phyloP scores from a whole-genome alignment of 176 grass and related monocot species.

The Triticum timopheevii region DNA sequence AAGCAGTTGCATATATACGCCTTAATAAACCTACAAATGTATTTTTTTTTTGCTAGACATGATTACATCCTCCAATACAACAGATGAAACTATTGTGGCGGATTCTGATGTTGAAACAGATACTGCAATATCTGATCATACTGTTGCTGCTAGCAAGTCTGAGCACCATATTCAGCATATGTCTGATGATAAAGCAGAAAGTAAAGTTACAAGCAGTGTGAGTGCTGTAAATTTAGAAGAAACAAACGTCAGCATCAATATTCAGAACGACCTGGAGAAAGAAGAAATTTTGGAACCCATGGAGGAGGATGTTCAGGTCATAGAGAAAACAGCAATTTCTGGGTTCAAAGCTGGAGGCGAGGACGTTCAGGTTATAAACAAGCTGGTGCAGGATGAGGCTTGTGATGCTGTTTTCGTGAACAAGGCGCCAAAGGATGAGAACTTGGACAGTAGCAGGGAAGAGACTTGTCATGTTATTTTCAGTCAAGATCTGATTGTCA shows the following conservation, averaged over 20 bases:
- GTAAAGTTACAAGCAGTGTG: slow-evolving; percentile 12
- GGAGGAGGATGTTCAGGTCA: slow-evolving; percentile 40
- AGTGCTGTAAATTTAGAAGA: slow-evolving; percentile 34
- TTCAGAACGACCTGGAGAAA: slow-evolving; percentile 16
- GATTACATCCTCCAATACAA: slow-evolving; percentile 78
- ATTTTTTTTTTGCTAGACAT: slow-evolving; percentile 54
- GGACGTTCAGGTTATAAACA: slow-evolving; percentile 48
- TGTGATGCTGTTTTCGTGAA: slow-evolving; percentile 62
- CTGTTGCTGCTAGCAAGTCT: slow-evolving; percentile 29
- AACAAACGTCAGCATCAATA: slow-evolving; percentile 21
- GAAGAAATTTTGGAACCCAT: slow-evolving; percentile 30
- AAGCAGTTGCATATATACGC: background rate
- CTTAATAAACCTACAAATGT: background rate
- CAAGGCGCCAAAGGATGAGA: slow-evolving; percentile 57
- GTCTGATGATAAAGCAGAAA: slow-evolving; percentile 36
- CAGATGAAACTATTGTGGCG: slow-evolving; percentile 82
- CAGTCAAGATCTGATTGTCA: slow-evolving; percentile 68
- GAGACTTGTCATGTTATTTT: slow-evolving; percentile 79
- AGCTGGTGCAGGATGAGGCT: slow-evolving; percentile 48
- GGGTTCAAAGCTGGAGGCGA: slow-evolving; percentile 32
- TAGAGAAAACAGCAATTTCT: slow-evolving; percentile 45
- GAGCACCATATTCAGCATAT: slow-evolving; percentile 30
- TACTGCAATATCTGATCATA: slow-evolving; percentile 62
- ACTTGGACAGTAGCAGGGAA: slow-evolving; percentile 52
- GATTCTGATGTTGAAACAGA: slow-evolving; percentile 90